These are phyloP conservation scores for Borealophlyctis nickersoniae DNA, from an alignment of 192 early-diverging fungal genomes.

Conservation along the genomic window DNA sequence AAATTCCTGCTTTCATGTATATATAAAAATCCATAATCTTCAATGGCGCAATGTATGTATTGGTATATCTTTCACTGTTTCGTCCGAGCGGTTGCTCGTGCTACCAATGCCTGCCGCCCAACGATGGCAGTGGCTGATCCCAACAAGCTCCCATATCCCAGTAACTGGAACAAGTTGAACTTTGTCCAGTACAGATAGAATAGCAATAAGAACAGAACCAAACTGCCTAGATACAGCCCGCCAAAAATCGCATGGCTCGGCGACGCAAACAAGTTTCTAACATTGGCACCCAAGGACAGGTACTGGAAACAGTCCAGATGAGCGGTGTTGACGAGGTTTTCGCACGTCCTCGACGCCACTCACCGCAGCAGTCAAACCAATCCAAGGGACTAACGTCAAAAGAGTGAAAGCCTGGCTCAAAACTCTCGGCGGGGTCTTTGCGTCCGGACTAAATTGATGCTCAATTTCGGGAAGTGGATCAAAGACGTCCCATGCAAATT, in stretches of 20 bases:
- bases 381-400: conserved; percentile 38
- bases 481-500: conserved; percentile 19
- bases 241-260: conserved; percentile 30
- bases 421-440: conserved; percentile 29
- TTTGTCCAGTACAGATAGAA: conserved; percentile 41
- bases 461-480: conserved; percentile 28
- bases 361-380: conserved; percentile 36
- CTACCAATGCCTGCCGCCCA: conserved; percentile 42
- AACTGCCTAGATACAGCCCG: conserved; percentile 26
- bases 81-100: conserved; percentile 20
- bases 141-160: conserved; percentile 40
- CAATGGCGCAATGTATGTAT: neutral
- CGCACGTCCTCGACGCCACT: conserved; percentile 14
- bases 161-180: conserved; percentile 47
- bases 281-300: conserved; percentile 33
- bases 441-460: conserved; percentile 32
- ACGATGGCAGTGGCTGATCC: conserved; percentile 29
- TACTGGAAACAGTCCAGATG: too few relatives aligned
- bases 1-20: neutral
- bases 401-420: conserved; percentile 33
- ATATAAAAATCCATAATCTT: neutral
- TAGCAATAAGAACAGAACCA: conserved; percentile 27
- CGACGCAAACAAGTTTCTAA: conserved; percentile 28
- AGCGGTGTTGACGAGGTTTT: conserved; percentile 2
- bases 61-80: neutral